Base-by-base conservation (phyloP, 1,284 basidiomycete genomes). In the Coriolopsis trogii region DNA sequence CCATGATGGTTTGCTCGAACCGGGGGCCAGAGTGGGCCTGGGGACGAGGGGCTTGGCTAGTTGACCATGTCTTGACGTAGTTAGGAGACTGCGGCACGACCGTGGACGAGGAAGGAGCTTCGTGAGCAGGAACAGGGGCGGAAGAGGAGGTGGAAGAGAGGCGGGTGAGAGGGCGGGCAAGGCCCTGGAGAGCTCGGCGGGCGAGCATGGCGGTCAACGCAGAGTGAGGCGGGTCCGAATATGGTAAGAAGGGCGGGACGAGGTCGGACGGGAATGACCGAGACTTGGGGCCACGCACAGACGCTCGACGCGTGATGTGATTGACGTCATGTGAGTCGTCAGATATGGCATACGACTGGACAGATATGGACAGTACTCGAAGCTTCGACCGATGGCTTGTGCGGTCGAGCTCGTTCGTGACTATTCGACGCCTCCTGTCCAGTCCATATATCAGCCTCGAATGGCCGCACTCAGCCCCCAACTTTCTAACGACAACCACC, bases 1-100 rank as follows among this genome's bases (percentile, higher is more conserved):
- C 83, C 78, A 95, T 83, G 37, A 75, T 74, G 18, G 91, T 91
- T 77, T 98, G 96, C 75, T 98, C 96, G 67, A 98, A 98, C 24
- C 94, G 84, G 15, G 93, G 89, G 44, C 84, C 81, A 10, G 78
- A 79, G 26, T 68, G 70, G 41, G 71, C 68, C 15, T 68, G 70
- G 13, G 88, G 84, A 41, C 89, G 85, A 23, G 80, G 72, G 26
- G 68, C 74, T 72, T 95, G 92, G 67, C 70, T 84, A 21, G 83
- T 82, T 5, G 90, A 90, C 92, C 92, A 94, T 61, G 87, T 87
- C 36, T 77, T 69, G 12, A 87, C 73, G 60, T 82, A 79, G 70
- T 94, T 94, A 47, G 92, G 89, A n/a, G 90, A 78, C 74, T 94
- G 92, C 33, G 82, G 72, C 36, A 70, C 67, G 39, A 71, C 67